phyloP scores from a whole-genome alignment of 805 yeast species.

The Myxozyma mucilagina region DNA sequence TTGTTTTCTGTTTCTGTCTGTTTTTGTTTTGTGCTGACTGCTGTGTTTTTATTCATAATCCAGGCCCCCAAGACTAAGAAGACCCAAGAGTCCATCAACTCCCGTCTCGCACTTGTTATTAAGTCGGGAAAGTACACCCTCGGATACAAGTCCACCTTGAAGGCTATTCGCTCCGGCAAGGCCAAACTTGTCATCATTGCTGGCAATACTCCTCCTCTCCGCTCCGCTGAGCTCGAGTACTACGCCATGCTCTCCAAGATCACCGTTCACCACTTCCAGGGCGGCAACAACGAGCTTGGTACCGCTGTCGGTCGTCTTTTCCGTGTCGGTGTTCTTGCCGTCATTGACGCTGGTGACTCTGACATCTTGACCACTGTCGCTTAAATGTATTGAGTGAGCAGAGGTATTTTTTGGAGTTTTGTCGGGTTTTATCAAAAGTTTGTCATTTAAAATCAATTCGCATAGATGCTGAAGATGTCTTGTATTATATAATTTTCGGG shows the following conservation, averaged over 20 bases:
- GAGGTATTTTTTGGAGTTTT: background rate
- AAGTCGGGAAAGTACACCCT: constrained; percentile 99
- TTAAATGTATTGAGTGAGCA: constrained; percentile 1
- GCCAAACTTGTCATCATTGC: constrained; percentile 98
- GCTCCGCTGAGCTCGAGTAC: constrained; percentile 99
- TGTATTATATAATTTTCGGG: background rate
- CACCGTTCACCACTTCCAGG: constrained; percentile 84
- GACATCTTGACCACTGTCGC: constrained; percentile 68
- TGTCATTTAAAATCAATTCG: background rate
- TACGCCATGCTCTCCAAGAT: constrained; percentile 99
- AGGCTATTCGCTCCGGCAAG: constrained; percentile 98
- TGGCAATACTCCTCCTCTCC: constrained; percentile 99
- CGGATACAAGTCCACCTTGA: constrained; percentile 98
- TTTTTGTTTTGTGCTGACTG: constrained; percentile 4
- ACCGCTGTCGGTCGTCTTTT: constrained; percentile 99
- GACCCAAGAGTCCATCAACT: constrained; percentile 90
- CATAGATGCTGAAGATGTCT: background rate
- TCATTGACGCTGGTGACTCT: constrained; percentile 99
- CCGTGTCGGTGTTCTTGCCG: constrained; percentile 97
- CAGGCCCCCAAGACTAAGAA: constrained; percentile 62
- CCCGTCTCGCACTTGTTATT: constrained; percentile 96
- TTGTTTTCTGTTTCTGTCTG: constrained; percentile 2
- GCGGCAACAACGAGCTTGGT: constrained; percentile 35
- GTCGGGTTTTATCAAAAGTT: constrained; percentile 10
- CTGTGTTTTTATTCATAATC: background rate